Percentiles rank a stretch among this genome's conserved stretches.
phyloP scores from a whole-genome alignment of 1,139 yeast species.

The Yamadazyma siamensis region DNA sequence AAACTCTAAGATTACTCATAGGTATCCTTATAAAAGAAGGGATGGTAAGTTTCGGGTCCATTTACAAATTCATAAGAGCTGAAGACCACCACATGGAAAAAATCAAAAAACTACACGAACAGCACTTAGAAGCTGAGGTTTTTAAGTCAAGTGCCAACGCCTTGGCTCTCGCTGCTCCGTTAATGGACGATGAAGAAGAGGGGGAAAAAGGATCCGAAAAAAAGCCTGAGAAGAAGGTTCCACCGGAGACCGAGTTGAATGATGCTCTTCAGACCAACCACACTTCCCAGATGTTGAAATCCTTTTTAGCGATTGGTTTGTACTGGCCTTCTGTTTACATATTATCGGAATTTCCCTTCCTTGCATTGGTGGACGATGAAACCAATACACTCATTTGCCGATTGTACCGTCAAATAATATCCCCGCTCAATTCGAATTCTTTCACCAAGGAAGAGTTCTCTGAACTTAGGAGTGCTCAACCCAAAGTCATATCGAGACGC shows the following conservation, averaged over 20 bases:
- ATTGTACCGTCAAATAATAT: constrained; percentile 47
- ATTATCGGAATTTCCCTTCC: constrained; percentile 58
- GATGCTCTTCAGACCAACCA: constrained; percentile 21
- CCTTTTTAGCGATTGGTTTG: constrained; percentile 60
- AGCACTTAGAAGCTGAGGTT: constrained; percentile 58
- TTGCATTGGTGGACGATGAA: constrained; percentile 55
- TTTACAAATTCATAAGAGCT: constrained; percentile 58
- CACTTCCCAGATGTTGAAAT: constrained; percentile 43
- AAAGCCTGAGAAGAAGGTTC: constrained; percentile 5
- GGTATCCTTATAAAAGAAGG: constrained; percentile 67
- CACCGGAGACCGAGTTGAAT: constrained; percentile 8
- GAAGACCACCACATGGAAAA: constrained; percentile 34
- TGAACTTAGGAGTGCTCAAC: constrained; percentile 20
- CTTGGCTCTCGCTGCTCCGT: constrained; percentile 83
- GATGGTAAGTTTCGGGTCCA: constrained; percentile 59
- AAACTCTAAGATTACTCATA: constrained; percentile 42
- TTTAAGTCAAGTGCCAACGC: constrained; percentile 72
- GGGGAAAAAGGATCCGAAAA: constrained; percentile 1
- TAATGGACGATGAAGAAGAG: constrained; percentile 64
- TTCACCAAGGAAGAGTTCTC: constrained; percentile 18
- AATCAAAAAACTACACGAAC: constrained; percentile 46
- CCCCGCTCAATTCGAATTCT: constrained; percentile 42
- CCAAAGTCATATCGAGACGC: constrained; percentile 23
- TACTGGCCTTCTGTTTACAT: constrained; percentile 62
- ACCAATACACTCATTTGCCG: constrained; percentile 49